These are phyloP conservation scores for Kodamaea jinghongensis DNA, from an alignment of 805 yeast species.

Conservation along the genomic window DNA sequence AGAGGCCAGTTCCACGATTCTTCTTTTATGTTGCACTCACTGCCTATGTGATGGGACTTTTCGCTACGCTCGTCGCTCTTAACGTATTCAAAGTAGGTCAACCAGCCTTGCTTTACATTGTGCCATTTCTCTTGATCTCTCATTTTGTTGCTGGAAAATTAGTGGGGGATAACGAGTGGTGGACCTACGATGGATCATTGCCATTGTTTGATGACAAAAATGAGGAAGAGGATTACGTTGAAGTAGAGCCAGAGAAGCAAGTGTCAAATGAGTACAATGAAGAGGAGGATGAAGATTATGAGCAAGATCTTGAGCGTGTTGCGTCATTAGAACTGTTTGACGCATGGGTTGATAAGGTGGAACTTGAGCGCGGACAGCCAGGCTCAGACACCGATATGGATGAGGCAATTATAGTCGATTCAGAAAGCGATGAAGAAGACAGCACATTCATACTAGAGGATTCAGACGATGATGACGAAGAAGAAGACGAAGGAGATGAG, in stretches of 20 bases:
- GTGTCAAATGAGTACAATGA: background rate
- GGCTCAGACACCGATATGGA: slow-evolving; percentile 15
- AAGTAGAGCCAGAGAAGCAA: background rate
- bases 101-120: slow-evolving; percentile 65
- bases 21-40: slow-evolving; percentile 48
- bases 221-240: slow-evolving; percentile 10
- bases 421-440: slow-evolving; percentile 16
- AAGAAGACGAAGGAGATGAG: slow-evolving; percentile 6
- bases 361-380: slow-evolving; percentile 13
- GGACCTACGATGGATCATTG: slow-evolving; percentile 20
- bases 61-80: slow-evolving; percentile 40
- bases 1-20: slow-evolving; percentile 35
- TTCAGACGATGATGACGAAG: slow-evolving; percentile 3
- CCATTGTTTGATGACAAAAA: slow-evolving; percentile 12
- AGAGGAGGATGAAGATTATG: slow-evolving; percentile 13
- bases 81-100: slow-evolving; percentile 47
- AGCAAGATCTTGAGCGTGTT: slow-evolving; percentile 11
- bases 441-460: slow-evolving; percentile 4
- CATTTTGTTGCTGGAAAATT: slow-evolving; percentile 31
- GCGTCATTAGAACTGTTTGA: slow-evolving; percentile 17
- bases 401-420: slow-evolving; percentile 12
- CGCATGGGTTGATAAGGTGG: slow-evolving; percentile 20
- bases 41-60: slow-evolving; percentile 49
- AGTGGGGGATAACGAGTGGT: slow-evolving; percentile 36
- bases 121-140: slow-evolving; percentile 43